A percentile compares a stretch with the other conserved stretches of the same genome.
Evolutionary conservation across 176 grass and related monocot species (phyloP).

Genomic region (Alopecurus myosuroides): DNA sequence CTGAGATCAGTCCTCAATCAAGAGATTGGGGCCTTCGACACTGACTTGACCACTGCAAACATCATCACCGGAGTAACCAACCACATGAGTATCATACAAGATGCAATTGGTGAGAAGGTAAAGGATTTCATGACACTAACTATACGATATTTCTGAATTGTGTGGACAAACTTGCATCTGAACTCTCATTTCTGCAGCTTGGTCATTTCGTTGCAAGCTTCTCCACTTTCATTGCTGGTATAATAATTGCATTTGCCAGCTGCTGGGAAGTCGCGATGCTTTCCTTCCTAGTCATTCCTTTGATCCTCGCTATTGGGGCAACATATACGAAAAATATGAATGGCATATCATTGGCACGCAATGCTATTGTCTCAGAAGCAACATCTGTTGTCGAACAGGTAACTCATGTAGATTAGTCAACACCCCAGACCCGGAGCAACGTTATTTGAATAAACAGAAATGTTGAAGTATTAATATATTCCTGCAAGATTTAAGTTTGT

Average conservation of each 20-base stretch:
- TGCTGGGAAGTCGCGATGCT: constrained; percentile 50
- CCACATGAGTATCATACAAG: constrained; percentile 54
- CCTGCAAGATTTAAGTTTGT: not conserved
- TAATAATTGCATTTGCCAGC: constrained; percentile 34
- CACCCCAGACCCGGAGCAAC: not conserved
- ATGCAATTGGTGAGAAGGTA: constrained; percentile 56
- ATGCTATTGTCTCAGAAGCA: constrained; percentile 32
- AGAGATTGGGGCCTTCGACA: constrained; percentile 52
- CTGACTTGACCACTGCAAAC: constrained; percentile 35
- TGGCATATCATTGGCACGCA: constrained; percentile 13
- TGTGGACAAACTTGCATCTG: constrained; percentile 12
- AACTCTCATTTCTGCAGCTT: constrained; percentile 26
- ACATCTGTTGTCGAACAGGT: constrained; percentile 54
- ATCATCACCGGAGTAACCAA: constrained; percentile 37
- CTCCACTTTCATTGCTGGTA: constrained; percentile 40
- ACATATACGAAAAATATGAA: constrained; percentile 39
- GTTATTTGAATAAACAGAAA: not conserved
- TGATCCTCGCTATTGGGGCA: constrained; percentile 42
- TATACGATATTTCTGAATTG: not conserved
- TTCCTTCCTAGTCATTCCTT: constrained; percentile 32
- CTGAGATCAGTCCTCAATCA: constrained; percentile 43
- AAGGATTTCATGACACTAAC: not conserved
- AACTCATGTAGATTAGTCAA: not conserved
- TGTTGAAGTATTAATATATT: not conserved
- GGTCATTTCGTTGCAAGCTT: constrained; percentile 47